phyloP scores from a whole-genome alignment of 805 yeast genomes.

The Kazachstania africana region DNA sequence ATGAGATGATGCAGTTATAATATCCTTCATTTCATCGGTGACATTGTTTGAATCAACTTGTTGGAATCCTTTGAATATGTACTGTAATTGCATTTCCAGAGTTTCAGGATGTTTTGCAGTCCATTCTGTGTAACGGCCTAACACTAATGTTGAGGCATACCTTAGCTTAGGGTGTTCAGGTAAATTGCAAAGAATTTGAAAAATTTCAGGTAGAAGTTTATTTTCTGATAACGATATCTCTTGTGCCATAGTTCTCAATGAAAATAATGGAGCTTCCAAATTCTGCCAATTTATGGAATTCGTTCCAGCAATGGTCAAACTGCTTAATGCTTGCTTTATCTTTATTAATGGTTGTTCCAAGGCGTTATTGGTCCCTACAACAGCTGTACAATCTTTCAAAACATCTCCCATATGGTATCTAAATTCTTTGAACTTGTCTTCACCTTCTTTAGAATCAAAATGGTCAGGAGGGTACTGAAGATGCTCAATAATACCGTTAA shows the following conservation, averaged over 20 bases:
- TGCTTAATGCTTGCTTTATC: slow-evolving; percentile 32
- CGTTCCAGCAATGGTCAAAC: slow-evolving; percentile 10
- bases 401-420: slow-evolving; percentile 97
- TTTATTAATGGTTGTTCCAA: slow-evolving; percentile 56
- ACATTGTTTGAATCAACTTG: slow-evolving; percentile 6
- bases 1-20: slow-evolving; percentile 78
- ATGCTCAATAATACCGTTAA: slow-evolving; percentile 42
- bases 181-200: slow-evolving; percentile 41
- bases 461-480: slow-evolving; percentile 58
- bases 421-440: slow-evolving; percentile 87
- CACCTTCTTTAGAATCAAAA: slow-evolving; percentile 68
- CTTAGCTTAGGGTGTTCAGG: slow-evolving; percentile 82
- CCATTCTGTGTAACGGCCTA: slow-evolving; percentile 97
- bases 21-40: slow-evolving; percentile 25
- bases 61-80: slow-evolving; percentile 67
- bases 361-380: slow-evolving; percentile 67
- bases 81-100: slow-evolving; percentile 71
- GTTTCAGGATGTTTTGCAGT: slow-evolving; percentile 75
- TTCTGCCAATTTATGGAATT: slow-evolving; percentile 53
- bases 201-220: slow-evolving; percentile 56
- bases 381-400: slow-evolving; percentile 88
- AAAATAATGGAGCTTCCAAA: slow-evolving; percentile 81
- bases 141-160: slow-evolving; percentile 83
- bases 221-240: slow-evolving; percentile 64
- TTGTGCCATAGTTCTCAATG: slow-evolving; percentile 89